Base-by-base conservation (phyloP, 139 green algal genomes). In the Zygnema circumcarinatum region DNA sequence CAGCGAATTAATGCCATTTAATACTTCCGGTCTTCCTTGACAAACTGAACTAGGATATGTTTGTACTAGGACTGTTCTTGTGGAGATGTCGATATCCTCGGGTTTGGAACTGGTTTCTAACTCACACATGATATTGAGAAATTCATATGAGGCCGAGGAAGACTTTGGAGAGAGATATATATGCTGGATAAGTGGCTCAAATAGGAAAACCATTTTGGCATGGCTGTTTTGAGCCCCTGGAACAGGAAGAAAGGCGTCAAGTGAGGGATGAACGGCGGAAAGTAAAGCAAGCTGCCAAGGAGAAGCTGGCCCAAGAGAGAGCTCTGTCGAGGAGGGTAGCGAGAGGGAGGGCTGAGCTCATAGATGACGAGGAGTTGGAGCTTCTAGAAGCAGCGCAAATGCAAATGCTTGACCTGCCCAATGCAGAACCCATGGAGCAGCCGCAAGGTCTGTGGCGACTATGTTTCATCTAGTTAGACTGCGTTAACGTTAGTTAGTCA, bases 361-460 rank as follows among this genome's bases (percentile, higher is more conserved):
- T 89, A 67, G 84, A 89, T 7, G 84, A 89, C 36, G 79, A 83
- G 32, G 3, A 83, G 31, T 83, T 88, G 0, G 84, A 89, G 84
- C 40, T 85, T 0, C 75, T 42, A 62, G 83, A 74, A n/a, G n/a
- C 76, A 31, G 83, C 79, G 31, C 38, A 7, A 2, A 42, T 42
- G 31, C 76, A 79, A 32, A 20, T 11, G 47, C 76, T 84, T 40
- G 40, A 16, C 16, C 16, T 62, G 47, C 47, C 47, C 16, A 16
- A 62, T 62, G 16, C 47, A 62, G 16, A 7, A 62, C 7, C 47
- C 47, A 62, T 62, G 16, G 47, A 62, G 7, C 16, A 25, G 47
- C 47, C 47, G 7, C 7, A 62, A 62, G 47, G 47, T 62, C 16
- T 62, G 47, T 25, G n/a, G n/a, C n/a, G n/a, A n/a, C n/a, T n/a